phyloP scores from a whole-genome alignment of 306 rosid genomes.

The Mimosa pudica region DNA sequence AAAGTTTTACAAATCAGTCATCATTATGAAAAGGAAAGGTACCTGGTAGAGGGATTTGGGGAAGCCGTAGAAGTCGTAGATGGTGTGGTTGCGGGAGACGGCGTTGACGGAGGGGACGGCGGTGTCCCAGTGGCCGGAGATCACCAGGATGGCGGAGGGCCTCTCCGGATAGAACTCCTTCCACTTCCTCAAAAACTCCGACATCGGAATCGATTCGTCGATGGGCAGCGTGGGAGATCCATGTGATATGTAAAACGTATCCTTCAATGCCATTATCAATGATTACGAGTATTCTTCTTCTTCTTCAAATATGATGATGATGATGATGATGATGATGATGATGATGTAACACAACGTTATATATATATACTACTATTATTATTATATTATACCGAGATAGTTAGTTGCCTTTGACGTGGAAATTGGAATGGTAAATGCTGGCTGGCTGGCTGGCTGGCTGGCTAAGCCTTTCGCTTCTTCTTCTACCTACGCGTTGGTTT shows the following conservation, averaged over 20 bases:
- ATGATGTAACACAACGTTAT: neutral
- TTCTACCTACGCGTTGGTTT: neutral
- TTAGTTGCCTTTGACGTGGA: neutral
- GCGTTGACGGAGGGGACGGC: constrained; percentile 56
- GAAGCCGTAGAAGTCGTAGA: constrained; percentile 79
- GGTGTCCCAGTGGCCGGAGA: constrained; percentile 84
- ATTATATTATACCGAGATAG: neutral
- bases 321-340: no score
- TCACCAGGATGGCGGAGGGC: constrained; percentile 60
- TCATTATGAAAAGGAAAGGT: neutral
- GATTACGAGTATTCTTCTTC: no score
- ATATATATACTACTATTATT: constrained; percentile 7
- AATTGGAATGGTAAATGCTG: no score
- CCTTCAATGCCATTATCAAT: constrained; percentile 36
- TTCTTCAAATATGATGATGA: no score
- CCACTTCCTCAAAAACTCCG: constrained; percentile 63
- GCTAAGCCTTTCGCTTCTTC: neutral
- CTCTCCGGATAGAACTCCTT: constrained; percentile 35
- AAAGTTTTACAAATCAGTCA: no score
- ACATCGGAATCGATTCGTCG: constrained; percentile 56
- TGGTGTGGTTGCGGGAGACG: constrained; percentile 53
- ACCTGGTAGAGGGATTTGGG: constrained; percentile 75
- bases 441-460: neutral
- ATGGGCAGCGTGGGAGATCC: constrained; percentile 67
- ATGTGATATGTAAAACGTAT: constrained; percentile 71